Base-by-base conservation (phyloP, 2,329 filamentous ascomycete species). In the Alternaria sp. region DNA sequence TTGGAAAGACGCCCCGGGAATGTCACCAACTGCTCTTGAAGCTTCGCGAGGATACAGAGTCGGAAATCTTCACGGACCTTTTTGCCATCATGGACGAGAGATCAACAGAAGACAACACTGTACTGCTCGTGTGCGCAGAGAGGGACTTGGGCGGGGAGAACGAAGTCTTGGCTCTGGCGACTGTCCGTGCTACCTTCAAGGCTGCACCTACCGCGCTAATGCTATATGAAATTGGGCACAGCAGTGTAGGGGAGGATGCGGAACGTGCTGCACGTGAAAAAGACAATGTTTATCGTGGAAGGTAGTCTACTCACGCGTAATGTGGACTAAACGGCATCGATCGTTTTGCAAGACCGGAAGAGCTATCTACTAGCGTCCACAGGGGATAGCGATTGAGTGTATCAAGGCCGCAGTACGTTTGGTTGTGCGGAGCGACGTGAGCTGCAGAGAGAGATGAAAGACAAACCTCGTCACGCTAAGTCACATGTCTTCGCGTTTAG, bases 401-500 rank as follows among this genome's bases (percentile, higher is more conserved):
- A 36, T 36, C 0, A 36, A 36, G 32, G 32, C 32, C 32, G 32
- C 32, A n/a, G 15, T 36, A n/a, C 32, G 32, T 36, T 36, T 36
- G 15, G 32, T 36, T 15, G 32, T 36, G 32, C 1, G 32, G 32
- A 36, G 32, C 32, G 32, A 36, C 32, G 32, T n/a, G 32, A n/a
- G 15, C 32, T 6, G 32, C 32, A 36, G 2, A 32, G 30, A 30
- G 28, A 1, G 28, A 1, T 32, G 0, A 32, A 7, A 9, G 36
- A 40, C n/a, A 11, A 40, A 40, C 36, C 36, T 40, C 10, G 4
- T 28, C n/a, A 15, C 26, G 10, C 23, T 13, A 26, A 23, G 26
- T 36, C 47, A 59, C 49, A 23, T 59, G 49, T 8, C 17, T 26
- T 53, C 49, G 57, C 57, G 57, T 53, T 59, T 59, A 43, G 19